Base-by-base conservation (phyloP, 345 rosid species). In the Salix arbutifolia region DNA sequence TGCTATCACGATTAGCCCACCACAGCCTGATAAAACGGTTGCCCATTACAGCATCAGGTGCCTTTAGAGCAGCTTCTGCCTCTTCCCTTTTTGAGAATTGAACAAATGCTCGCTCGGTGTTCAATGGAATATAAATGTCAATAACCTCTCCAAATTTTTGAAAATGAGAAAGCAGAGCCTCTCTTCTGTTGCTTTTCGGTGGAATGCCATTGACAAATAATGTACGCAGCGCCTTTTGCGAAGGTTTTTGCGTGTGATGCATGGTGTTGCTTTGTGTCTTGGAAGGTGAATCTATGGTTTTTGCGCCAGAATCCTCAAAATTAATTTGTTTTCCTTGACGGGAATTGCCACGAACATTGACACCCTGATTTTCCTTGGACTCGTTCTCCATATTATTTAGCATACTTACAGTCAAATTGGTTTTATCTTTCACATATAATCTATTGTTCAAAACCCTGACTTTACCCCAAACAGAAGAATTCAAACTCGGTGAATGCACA, bases 31-130 rank as follows among this genome's bases (percentile, higher is more conserved):
- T 91, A 85, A 96, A 96, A 68, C 98, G 97, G 84, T 96, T 96
- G 70, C 98, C 99, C 99, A 96, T 96, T 69, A 96, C 97, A 81
- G 98, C 99, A 90, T 96, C 98, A 79, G 98, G 99, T 74, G 99
- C 88, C 81, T 77, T 86, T 67, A 96, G 86, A 78, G 98, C 99
- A 84, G 98, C 93, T 82, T 96, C 99, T 61, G 98, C 98, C 78
- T 92, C 97, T 84, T 96, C 98, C 73, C 95, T 91, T 76, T 82
- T 94, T 4, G 97, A 93, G 85, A 94, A 96, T 83, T 96, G 99
- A 42, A 96, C 92, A 87, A 94, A 96, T 78, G 99, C 99, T 70
- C 92, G 84, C 71, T 92, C 96, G 81, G 90, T 87, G 76, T 89
- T 92, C 58, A 70, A 8, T 35, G 99, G 99, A 76, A 92, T 91